Evolutionary conservation across 2,329 filamentous ascomycete genomes (phyloP).

Genomic region (Zymoseptoria passerinii): DNA sequence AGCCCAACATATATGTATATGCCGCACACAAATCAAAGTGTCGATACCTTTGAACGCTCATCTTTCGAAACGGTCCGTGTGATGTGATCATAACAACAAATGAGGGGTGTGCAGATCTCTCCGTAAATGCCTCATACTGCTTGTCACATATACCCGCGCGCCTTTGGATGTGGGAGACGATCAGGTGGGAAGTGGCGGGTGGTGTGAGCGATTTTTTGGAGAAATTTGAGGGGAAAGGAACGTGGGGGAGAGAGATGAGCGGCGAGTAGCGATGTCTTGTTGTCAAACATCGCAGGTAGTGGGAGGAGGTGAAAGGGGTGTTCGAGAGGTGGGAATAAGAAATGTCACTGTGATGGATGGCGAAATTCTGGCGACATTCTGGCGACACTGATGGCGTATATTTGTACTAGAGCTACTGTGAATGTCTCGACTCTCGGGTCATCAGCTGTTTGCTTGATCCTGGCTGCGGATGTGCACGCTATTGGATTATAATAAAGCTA

Average conservation of each 20-base stretch:
- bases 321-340: not conserved
- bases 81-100: not conserved
- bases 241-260: not conserved
- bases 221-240: not conserved
- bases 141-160: not conserved
- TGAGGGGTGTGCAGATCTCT: not conserved
- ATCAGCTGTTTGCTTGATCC: not conserved
- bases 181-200: not conserved
- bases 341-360: not conserved
- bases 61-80: not conserved
- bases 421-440: not conserved
- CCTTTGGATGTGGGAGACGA: not conserved
- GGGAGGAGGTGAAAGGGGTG: not conserved
- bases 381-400: not conserved
- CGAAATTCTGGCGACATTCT: not conserved
- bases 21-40: not conserved
- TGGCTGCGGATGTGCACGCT: not conserved
- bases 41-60: not conserved
- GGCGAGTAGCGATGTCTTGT: not conserved
- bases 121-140: not conserved
- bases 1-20: not conserved
- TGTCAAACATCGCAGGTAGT: not conserved
- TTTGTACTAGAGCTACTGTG: not conserved
- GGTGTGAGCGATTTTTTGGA: not conserved
- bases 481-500: not conserved